These are phyloP conservation scores for Alternaria tenuissima DNA, from an alignment of 2,329 filamentous ascomycete species.

Conservation along the genomic window DNA sequence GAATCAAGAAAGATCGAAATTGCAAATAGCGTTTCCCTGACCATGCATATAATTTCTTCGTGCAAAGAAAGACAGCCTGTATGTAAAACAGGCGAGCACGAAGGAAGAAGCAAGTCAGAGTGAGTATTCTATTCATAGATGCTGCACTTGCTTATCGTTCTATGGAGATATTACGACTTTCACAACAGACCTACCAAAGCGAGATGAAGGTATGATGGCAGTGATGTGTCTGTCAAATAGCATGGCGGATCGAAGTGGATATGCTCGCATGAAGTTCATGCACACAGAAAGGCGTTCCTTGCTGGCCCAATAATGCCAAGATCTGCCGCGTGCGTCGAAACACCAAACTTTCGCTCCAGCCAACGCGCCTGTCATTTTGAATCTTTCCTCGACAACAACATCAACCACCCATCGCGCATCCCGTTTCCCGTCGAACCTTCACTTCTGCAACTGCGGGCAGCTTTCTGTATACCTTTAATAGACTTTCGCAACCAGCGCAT, in stretches of 20 bases:
- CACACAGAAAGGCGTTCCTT: constrained; percentile 6
- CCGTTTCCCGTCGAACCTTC: constrained; percentile 14
- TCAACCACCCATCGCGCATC: constrained; percentile 22
- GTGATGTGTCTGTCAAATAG: neutral
- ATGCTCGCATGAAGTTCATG: constrained; percentile 18
- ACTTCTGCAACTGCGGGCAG: constrained; percentile 41
- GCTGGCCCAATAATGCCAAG: constrained; percentile 28
- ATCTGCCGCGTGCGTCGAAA: constrained; percentile 34
- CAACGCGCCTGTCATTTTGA: constrained; percentile 32
- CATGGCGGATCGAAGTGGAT: constrained; percentile 2
- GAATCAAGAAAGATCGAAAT: constrained; percentile 37
- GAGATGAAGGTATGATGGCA: neutral
- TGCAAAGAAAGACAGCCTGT: neutral
- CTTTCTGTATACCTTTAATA: constrained; percentile 25
- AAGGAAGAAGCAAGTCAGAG: neutral
- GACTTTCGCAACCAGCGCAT: constrained; percentile 16
- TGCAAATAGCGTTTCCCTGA: constrained; percentile 14
- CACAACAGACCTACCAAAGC: neutral
- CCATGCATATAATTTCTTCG: neutral
- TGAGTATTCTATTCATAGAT: neutral
- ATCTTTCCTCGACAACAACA: constrained; percentile 21
- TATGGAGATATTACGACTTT: neutral
- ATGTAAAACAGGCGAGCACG: neutral
- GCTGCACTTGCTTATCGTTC: neutral
- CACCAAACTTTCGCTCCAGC: constrained; percentile 45